These are phyloP conservation scores for Remersonia thermophila DNA, from an alignment of 2,329 filamentous ascomycete genomes.

Conservation along the genomic window DNA sequence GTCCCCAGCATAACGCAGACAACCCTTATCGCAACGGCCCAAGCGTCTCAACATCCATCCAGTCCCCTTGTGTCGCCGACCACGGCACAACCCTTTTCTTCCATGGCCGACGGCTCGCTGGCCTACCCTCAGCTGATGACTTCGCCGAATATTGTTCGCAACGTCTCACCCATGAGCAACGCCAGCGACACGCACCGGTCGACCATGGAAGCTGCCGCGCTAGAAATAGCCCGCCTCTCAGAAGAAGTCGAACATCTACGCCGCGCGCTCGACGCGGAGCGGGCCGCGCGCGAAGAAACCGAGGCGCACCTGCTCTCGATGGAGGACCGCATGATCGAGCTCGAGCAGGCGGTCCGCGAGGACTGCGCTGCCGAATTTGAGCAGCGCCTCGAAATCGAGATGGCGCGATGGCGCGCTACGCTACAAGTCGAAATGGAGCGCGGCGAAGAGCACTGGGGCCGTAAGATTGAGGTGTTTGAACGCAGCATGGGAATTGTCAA, in stretches of 20 bases:
- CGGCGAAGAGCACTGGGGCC: slow-evolving; percentile 74
- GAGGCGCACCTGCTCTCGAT: slow-evolving; percentile 63
- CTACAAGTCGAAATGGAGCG: slow-evolving; percentile 69
- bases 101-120: slow-evolving; percentile 23
- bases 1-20: slow-evolving; percentile 71
- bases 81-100: slow-evolving; percentile 30
- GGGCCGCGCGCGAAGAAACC: slow-evolving; percentile 54
- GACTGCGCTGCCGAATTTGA: slow-evolving; percentile 87
- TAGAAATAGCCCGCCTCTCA: slow-evolving; percentile 68
- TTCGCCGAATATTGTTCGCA: slow-evolving; percentile 22
- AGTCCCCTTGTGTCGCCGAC: slow-evolving; percentile 20
- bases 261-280: slow-evolving; percentile 56
- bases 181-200: slow-evolving; percentile 42
- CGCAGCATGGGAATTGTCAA: slow-evolving; percentile 29
- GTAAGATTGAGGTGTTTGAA: slow-evolving; percentile 57
- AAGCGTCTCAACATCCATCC: slow-evolving; percentile 17
- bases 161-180: slow-evolving; percentile 26
- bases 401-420: slow-evolving; percentile 67
- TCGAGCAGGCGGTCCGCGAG: slow-evolving; percentile 78
- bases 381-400: slow-evolving; percentile 57
- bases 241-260: slow-evolving; percentile 68
- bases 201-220: slow-evolving; percentile 70
- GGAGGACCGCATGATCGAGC: slow-evolving; percentile 49
- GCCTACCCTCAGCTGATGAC: slow-evolving; percentile 9
- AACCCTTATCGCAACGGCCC: slow-evolving; percentile 34